Evolutionary conservation across 441 rosid species (phyloP).

Genomic region (Cnidoscolus chayamansa): DNA sequence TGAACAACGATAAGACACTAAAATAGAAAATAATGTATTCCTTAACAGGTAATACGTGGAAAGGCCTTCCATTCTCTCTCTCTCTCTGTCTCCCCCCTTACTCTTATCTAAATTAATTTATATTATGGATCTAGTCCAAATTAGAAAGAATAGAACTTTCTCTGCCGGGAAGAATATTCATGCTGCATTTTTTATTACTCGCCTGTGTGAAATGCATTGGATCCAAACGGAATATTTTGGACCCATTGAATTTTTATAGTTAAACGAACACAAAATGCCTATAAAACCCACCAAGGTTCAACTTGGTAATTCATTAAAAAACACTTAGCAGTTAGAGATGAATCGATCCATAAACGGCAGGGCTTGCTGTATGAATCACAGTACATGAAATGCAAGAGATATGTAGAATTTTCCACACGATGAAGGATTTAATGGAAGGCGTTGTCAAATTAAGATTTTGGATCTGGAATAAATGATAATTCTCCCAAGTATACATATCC

Average conservation of each 20-base stretch:
- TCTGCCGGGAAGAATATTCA: slow-evolving; percentile 42
- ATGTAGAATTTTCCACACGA: background rate
- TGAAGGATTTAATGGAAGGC: background rate
- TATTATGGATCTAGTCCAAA: background rate
- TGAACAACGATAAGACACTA: no score
- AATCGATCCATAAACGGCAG: no score
- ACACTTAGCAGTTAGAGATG: background rate
- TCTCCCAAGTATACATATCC: background rate
- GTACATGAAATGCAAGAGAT: background rate
- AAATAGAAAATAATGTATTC: background rate
- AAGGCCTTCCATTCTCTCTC: background rate
- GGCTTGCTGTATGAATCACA: no score
- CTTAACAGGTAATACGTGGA: background rate
- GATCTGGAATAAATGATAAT: background rate
- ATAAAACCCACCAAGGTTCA: background rate
- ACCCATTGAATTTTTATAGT: slow-evolving; percentile 14
- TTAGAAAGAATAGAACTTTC: slow-evolving; percentile 19
- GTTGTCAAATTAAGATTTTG: background rate
- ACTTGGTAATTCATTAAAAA: background rate
- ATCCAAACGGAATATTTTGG: slow-evolving; percentile 20
- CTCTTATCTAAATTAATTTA: background rate
- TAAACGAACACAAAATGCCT: background rate
- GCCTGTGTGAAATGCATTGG: slow-evolving; percentile 15
- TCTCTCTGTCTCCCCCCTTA: background rate
- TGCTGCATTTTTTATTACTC: slow-evolving; percentile 9